These are phyloP conservation scores for Cucurbita ficifolia DNA, from an alignment of 306 rosid species.

Conservation along the genomic window DNA sequence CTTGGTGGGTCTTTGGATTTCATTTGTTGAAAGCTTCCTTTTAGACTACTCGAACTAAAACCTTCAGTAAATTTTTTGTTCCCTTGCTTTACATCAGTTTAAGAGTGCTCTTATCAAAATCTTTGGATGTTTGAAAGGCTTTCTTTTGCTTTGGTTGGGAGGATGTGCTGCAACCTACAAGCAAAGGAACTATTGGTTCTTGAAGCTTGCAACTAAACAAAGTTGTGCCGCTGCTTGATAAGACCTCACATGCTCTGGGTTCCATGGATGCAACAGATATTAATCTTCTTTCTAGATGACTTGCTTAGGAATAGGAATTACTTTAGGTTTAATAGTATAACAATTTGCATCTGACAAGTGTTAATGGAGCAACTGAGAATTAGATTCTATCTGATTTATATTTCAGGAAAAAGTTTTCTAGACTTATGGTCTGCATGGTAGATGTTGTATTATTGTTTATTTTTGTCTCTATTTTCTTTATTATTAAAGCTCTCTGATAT, in stretches of 20 bases:
- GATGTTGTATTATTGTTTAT: not conserved
- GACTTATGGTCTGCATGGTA: not conserved
- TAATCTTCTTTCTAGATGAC: not conserved
- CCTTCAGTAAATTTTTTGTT: not conserved
- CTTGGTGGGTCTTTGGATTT: not conserved
- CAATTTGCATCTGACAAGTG: not conserved
- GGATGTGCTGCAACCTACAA: not conserved
- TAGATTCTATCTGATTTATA: not conserved
- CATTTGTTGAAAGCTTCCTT: not conserved
- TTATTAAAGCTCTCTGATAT: not conserved
- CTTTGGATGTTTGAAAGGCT: not conserved
- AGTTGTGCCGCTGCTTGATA: not conserved
- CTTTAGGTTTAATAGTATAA: not conserved
- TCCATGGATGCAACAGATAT: not conserved
- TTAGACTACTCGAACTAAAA: not conserved
- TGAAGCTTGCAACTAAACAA: not conserved
- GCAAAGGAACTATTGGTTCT: not conserved
- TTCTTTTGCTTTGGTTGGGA: not conserved
- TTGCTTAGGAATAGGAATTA: not conserved
- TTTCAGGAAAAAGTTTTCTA: not conserved
- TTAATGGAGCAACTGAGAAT: not conserved
- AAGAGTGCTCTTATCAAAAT: not conserved
- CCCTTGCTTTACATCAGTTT: not conserved
- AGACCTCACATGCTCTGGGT: not conserved
- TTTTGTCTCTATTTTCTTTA: not conserved